Conservation (phyloP, 2,329 filamentous ascomycete genomes). For the Fusarium musae region DNA sequence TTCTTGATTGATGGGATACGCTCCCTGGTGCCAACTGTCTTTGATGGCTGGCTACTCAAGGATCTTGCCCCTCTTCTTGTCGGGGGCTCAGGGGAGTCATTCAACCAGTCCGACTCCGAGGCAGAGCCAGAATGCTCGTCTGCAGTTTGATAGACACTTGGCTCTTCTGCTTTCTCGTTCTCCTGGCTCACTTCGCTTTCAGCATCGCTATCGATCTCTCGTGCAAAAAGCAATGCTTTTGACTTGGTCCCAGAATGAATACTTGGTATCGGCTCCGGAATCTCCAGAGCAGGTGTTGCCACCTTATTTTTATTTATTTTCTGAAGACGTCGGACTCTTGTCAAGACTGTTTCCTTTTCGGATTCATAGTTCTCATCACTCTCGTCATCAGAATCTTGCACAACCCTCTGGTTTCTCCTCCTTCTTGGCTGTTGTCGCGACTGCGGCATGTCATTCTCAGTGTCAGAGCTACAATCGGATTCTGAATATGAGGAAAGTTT, state of each 20-base stretch:
- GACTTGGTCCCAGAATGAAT: neutral
- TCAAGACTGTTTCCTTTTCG: conserved; percentile 31
- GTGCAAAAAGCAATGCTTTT: conserved; percentile 15
- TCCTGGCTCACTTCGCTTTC: conserved; percentile 13
- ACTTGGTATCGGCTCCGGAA: neutral
- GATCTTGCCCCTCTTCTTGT: conserved; percentile 3
- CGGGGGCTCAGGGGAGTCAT: conserved; percentile 21
- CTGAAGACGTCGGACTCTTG: conserved; percentile 36
- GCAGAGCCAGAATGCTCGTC: conserved; percentile 33
- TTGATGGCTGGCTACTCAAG: neutral
- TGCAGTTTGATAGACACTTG: conserved; percentile 42
- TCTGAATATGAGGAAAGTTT: neutral
- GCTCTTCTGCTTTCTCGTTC: conserved; percentile 33
- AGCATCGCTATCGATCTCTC: conserved; percentile 17
- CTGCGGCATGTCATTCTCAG: conserved; percentile 22
- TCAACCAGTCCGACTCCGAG: conserved; percentile 31
- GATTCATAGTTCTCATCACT: conserved; percentile 6
- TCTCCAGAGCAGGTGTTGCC: neutral
- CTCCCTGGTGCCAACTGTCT: neutral
- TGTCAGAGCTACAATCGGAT: neutral
- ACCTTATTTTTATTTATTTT: conserved; percentile 2
- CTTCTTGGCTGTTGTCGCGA: conserved; percentile 11
- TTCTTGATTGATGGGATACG: conserved; percentile 2
- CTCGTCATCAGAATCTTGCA: conserved; percentile 39
- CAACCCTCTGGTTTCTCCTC: conserved; percentile 11